phyloP scores from a whole-genome alignment of 805 yeast species.

The Metschnikowia colocasiae region DNA sequence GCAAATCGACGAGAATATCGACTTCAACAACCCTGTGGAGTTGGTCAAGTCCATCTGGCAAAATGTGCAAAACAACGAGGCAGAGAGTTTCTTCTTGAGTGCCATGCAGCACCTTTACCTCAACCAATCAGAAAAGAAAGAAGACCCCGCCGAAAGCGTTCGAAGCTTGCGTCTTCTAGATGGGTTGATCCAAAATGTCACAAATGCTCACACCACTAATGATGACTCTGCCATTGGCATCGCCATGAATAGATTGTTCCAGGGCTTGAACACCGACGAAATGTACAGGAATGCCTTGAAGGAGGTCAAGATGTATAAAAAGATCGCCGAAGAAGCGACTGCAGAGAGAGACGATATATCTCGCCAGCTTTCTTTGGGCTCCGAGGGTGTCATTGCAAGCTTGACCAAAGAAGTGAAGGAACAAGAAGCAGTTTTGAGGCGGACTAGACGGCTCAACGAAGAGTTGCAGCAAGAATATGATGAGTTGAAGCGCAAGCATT shows the following conservation, averaged over 20 bases:
- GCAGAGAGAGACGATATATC: slow-evolving; percentile 52
- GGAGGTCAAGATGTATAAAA: slow-evolving; percentile 20
- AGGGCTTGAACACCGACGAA: slow-evolving; percentile 79
- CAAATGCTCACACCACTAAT: slow-evolving; percentile 48
- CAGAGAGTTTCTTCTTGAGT: slow-evolving; percentile 56
- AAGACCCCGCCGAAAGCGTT: slow-evolving; percentile 39
- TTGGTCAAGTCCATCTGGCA: slow-evolving; percentile 57
- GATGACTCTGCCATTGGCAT: slow-evolving; percentile 57
- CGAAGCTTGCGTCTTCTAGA: slow-evolving; percentile 61
- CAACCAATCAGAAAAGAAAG: slow-evolving; percentile 49
- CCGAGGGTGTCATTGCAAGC: slow-evolving; percentile 65
- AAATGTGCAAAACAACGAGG: slow-evolving; percentile 53
- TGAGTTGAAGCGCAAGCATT: slow-evolving; percentile 55
- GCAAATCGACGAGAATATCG: slow-evolving; percentile 40
- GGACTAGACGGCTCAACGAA: slow-evolving; percentile 59
- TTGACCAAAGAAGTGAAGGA: slow-evolving; percentile 61
- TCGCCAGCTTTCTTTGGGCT: slow-evolving; percentile 66
- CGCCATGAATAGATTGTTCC: slow-evolving; percentile 68
- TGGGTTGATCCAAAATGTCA: slow-evolving; percentile 60
- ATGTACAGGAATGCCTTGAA: slow-evolving; percentile 67
- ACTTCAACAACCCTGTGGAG: slow-evolving; percentile 70
- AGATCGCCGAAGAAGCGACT: slow-evolving; percentile 27
- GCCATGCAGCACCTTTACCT: slow-evolving; percentile 65
- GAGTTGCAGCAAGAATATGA: slow-evolving; percentile 59
- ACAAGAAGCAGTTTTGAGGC: slow-evolving; percentile 52